Conservation (phyloP, 495 filamentous ascomycete species). For the Copromyces sp. region DNA sequence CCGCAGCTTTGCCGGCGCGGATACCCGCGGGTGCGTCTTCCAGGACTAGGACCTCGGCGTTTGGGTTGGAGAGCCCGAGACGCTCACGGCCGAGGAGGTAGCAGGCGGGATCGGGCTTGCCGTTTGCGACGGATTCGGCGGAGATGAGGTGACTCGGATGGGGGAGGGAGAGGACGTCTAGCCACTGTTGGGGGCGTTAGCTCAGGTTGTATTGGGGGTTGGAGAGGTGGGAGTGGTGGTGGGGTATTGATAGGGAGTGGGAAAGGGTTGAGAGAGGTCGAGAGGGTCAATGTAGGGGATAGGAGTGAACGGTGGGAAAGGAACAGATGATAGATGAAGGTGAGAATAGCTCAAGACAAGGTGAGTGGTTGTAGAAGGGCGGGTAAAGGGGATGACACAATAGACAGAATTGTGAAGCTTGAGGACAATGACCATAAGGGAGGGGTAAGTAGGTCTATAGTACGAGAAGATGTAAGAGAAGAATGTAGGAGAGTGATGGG, state of each 20-base stretch:
- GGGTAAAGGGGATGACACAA: no score
- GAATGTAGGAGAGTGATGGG: background rate
- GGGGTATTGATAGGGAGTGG: no score
- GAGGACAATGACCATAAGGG: background rate
- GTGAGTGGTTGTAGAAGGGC: background rate
- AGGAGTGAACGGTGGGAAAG: background rate
- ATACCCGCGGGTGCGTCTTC: slow-evolving; percentile 96
- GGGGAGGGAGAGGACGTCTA: slow-evolving; percentile 64
- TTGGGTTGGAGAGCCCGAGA: slow-evolving; percentile 40
- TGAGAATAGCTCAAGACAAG: background rate
- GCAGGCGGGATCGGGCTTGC: slow-evolving; percentile 84
- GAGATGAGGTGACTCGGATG: slow-evolving; percentile 64
- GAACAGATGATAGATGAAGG: no score
- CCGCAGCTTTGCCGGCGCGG: slow-evolving; percentile 74
- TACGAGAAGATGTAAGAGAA: background rate
- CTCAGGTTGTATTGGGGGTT: no score
- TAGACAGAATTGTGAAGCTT: background rate
- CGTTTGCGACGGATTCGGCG: slow-evolving; percentile 74
- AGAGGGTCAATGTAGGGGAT: no score
- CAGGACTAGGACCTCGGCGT: slow-evolving; percentile 57
- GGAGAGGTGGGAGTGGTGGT: background rate
- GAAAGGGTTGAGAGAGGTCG: no score
- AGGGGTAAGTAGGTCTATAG: background rate
- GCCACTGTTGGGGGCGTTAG: slow-evolving; percentile 41
- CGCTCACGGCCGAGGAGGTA: slow-evolving; percentile 61